Evolutionary conservation across 768 basidiomycete species (phyloP), one percentile per base, ranked within the genome.

Genomic region (Xanthoconium stramineum): DNA sequence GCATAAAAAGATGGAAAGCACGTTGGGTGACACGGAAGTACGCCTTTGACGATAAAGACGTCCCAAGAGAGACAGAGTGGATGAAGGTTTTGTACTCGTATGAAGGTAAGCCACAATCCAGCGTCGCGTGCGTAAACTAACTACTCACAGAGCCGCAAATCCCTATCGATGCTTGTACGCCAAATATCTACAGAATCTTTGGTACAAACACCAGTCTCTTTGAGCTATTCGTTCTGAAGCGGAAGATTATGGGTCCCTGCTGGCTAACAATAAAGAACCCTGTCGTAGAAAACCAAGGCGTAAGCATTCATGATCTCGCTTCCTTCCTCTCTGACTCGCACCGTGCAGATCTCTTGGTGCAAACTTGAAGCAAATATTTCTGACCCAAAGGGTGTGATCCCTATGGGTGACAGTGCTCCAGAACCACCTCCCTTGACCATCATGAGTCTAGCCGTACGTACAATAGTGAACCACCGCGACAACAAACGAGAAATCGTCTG

Each of bases 181-280:
- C 90, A 10, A 95, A 91, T 49, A 95, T 98, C 68, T 79, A 84
- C 35, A 84, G 83, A 54, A 86, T 98, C 12, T 89, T 98, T 62
- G 97, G 97, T 13, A 89, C 95, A 3, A 94, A 85, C 61, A 96
- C 94, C 6, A 91, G 77, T 50, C 89, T 96, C 0, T 99, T 99
- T 63, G 97, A 98, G 69, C 76, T 93, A 11, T 82, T 99, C 19
- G 95, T 94, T 3, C 63, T 98, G 45, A 98, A 98, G 72, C 85
- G 94, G 33, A 97, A 95, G 74, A 97, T 98, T 55, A 98, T 98
- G 94, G 97, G 97, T 1, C 95, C 97, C 0, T 98, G 97, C 68
- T 99, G 97, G 97, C 76, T 99, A 44, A 80, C 87, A 53, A 81
- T 99, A 59, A 88, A 88, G 72, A 81, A 87, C 45, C 87, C 89